phyloP scores from a whole-genome alignment of 202 grass and related monocot species.

The Carex arenaria region DNA sequence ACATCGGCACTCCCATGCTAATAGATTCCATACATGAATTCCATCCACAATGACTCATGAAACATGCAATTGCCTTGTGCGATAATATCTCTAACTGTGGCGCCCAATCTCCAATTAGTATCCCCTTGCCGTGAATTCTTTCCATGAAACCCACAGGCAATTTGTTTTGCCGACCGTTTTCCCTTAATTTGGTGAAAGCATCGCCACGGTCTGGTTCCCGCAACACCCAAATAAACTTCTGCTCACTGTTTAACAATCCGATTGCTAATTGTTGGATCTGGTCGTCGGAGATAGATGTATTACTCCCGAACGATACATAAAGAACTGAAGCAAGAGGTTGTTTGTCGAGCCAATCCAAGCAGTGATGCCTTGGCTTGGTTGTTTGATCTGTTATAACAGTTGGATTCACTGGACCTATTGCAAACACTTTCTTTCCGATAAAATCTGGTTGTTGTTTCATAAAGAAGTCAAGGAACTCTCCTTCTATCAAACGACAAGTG shows the following conservation, averaged over 20 bases:
- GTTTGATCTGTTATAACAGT: not conserved
- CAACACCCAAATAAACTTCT: slow-evolving; percentile 63
- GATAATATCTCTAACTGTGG: slow-evolving; percentile 41
- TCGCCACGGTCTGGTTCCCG: slow-evolving; percentile 47
- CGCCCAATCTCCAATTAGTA: slow-evolving; percentile 51
- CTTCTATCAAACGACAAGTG: slow-evolving; percentile 37
- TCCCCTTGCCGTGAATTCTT: slow-evolving; percentile 18
- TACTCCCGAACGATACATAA: slow-evolving; percentile 62
- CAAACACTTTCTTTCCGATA: slow-evolving; percentile 38
- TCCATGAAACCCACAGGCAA: slow-evolving; percentile 27
- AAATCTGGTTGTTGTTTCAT: not conserved
- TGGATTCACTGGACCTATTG: slow-evolving; percentile 42
- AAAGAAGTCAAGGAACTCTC: slow-evolving; percentile 32
- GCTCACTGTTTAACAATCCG: slow-evolving; percentile 24
- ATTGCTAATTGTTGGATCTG: slow-evolving; percentile 41
- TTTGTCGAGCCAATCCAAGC: slow-evolving; percentile 53
- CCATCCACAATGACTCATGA: slow-evolving; percentile 77
- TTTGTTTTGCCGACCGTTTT: not conserved
- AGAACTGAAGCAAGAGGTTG: slow-evolving; percentile 48
- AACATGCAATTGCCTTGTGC: slow-evolving; percentile 20
- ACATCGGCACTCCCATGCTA: slow-evolving; percentile 54
- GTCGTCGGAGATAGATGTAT: slow-evolving; percentile 29
- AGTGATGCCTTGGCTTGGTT: slow-evolving; percentile 21
- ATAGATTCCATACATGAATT: slow-evolving; percentile 74
- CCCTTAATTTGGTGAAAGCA: not conserved